Evolutionary conservation across 192 early-diverging fungal genomes (phyloP), one percentile per base, ranked within the genome.

Genomic region (Phycomyces blakesleeanus): DNA sequence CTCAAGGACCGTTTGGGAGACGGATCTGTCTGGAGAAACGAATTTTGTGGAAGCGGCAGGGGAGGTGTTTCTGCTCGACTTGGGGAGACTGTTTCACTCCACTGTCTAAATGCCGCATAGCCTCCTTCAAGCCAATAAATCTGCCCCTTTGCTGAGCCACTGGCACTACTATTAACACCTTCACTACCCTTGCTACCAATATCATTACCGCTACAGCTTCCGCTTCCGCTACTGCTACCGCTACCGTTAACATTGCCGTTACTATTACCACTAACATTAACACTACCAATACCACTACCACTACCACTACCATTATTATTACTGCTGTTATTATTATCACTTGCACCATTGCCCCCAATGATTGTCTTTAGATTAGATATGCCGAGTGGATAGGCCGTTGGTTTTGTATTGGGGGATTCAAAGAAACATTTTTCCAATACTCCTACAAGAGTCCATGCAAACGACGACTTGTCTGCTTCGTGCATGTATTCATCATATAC

Each of bases 401-500:
- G 59, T 14, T n/a, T n/a, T n/a, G n/a, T n/a, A n/a, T n/a, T n/a
- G n/a, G 34, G 38, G 27, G 41, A 21, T 8, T 56, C 29, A 47
- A 47, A 47, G 3, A 47, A 47, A 12, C 44, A 47, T 11, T 47
- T 47, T 18, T 78, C 77, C 26, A 83, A 56, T 7, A 83, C 81
- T 12, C 58, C 65, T 11, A 83, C 66, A 27, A 83, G 54, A 0
- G 81, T 83, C 81, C 81, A 83, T 34, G 79, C 78, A 15, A 69
- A 69, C 37, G 75, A 72, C 9, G 75, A 57, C 21, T 68, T 57
- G 14, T 80, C 81, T 5, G 65, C 16, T 26, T 72, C 63, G 20
- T 59, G 39, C 81, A 83, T 83, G 0, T 67, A 56, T 25, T 81
- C 79, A 62, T 83, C 81, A 56, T 70, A 72, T 3, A 83, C 77